phyloP scores from a whole-genome alignment of 257 asterid genomes.

The Gentiana macrophylla region DNA sequence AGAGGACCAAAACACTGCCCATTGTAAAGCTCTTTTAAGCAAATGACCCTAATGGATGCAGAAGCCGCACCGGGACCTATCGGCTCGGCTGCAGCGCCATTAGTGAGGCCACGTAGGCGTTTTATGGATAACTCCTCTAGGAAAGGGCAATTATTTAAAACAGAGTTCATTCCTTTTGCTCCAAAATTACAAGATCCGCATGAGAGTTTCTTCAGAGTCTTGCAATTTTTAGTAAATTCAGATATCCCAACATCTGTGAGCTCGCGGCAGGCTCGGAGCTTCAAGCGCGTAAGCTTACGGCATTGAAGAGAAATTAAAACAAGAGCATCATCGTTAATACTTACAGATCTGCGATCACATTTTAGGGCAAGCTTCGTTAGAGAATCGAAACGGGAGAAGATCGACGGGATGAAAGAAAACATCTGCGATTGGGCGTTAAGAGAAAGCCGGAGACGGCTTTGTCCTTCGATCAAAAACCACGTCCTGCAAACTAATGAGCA shows the following conservation, averaged over 20 bases:
- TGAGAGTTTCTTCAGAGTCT: conserved; percentile 57
- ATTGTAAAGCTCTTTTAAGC: conserved; percentile 73
- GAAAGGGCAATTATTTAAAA: conserved; percentile 50
- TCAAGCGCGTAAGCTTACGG: conserved; percentile 54
- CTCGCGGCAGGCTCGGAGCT: conserved; percentile 82
- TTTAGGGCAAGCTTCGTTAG: conserved; percentile 75
- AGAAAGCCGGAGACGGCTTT: conserved; percentile 83
- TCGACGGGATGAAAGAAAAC: conserved; percentile 19
- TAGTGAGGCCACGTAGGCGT: conserved; percentile 65
- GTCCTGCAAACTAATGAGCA: conserved; percentile 71
- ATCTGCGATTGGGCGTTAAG: conserved; percentile 63
- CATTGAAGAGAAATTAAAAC: conserved; percentile 48
- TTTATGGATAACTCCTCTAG: conserved; percentile 76
- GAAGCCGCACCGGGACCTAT: conserved; percentile 60
- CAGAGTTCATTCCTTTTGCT: conserved; percentile 60
- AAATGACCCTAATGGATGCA: conserved; percentile 35
- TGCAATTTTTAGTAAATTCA: conserved; percentile 47
- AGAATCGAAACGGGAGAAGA: conserved; percentile 65
- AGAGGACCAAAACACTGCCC: conserved; percentile 76
- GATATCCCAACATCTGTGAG: conserved; percentile 66
- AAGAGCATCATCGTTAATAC: conserved; percentile 58
- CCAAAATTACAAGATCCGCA: conserved; percentile 85
- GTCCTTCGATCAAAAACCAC: conserved; percentile 75
- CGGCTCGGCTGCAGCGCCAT: conserved; percentile 31
- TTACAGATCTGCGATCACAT: conserved; percentile 85